A percentile compares a stretch with the other conserved stretches of the same genome.
Evolutionary conservation across 208 protist species (phyloP).

Genomic region (Angomonas ambiguus): DNA sequence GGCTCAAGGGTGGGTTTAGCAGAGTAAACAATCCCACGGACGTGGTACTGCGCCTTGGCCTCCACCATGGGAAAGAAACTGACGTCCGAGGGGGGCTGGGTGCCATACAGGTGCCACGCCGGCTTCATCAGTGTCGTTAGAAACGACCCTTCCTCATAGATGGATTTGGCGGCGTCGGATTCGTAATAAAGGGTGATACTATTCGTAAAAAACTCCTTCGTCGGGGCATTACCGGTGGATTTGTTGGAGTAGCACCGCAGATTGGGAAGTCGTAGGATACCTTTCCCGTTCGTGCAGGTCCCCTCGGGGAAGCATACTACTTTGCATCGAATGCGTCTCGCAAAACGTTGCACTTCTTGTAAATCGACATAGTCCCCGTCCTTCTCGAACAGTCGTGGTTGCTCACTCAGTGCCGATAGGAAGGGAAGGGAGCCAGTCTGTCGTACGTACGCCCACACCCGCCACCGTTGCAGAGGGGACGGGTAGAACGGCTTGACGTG

Average conservation of each 20-base stretch:
- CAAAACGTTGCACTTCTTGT: conserved; percentile 25
- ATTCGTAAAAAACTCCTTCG: conserved; percentile 22
- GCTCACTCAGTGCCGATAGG: conserved; percentile 19
- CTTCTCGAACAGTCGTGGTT: conserved; percentile 3
- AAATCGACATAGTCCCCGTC: conserved; percentile 19
- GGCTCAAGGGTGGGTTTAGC: neutral
- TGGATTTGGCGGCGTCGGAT: conserved; percentile 53
- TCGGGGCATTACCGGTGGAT: neutral
- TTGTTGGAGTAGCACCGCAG: conserved; percentile 12
- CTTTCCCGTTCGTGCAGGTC: conserved; percentile 71
- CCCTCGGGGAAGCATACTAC: conserved; percentile 66
- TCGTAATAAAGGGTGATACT: conserved; percentile 47
- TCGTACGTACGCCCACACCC: conserved; percentile 52
- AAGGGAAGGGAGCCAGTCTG: conserved; percentile 32
- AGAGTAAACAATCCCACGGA: neutral
- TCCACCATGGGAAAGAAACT: neutral
- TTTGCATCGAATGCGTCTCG: conserved; percentile 28
- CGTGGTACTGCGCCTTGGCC: neutral
- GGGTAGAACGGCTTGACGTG: conserved; percentile 45
- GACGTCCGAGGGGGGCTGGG: conserved; percentile 3
- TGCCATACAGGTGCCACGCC: conserved; percentile 49
- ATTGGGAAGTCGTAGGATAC: conserved; percentile 35
- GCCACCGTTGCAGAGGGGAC: conserved; percentile 58
- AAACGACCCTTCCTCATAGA: conserved; percentile 25
- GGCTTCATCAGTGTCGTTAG: conserved; percentile 33